Base-by-base conservation (phyloP, 1,284 basidiomycete genomes). In the Ceratobasidium papillatum region DNA sequence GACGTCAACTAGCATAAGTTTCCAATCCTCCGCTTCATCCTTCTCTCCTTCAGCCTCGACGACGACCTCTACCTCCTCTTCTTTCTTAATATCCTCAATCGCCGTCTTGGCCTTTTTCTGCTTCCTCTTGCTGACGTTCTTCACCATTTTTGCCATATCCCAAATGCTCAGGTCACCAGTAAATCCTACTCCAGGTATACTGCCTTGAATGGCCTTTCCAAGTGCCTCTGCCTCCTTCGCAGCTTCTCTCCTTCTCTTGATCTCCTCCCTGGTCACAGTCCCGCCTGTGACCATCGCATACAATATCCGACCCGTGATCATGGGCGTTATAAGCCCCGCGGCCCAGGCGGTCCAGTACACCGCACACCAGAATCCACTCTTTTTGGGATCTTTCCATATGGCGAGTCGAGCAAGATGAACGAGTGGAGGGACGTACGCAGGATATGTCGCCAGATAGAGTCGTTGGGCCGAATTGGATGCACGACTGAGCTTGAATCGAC, bases 331-430 rank as follows among this genome's bases (percentile, higher is more conserved):
- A 86, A 91, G 3, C 4, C 68, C 56, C 17, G 34, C 25, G 14
- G 56, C 68, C 68, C 68, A 72, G 1, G 68, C 68, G 8, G 43
- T 41, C 68, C 68, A 72, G 27, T 30, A 72, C 12, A 91, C 89
- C 41, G 80, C 73, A 76, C 90, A 91, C 75, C 85, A 85, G 5
- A 81, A 71, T 3, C 83, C 78, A 76, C 90, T 91, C 45, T 77
- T 84, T 38, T 78, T 80, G 56, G 80, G 79, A 76, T 90, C 82
- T 75, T 86, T 80, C 90, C 90, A 91, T 19, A 84, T 84, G 0
- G 90, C 88, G 17, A 91, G 80, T 0, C 79, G 79, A 19, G 80
- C 77, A 34, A 89, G 75, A 38, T 82, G 77, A 1, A 78, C 71
- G 11, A 87, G 77, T 71, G 88, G 84, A 0, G 85, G 83, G 5